Conservation (phyloP, 2,329 filamentous ascomycete genomes). For the Aspergillus luchuensis region DNA sequence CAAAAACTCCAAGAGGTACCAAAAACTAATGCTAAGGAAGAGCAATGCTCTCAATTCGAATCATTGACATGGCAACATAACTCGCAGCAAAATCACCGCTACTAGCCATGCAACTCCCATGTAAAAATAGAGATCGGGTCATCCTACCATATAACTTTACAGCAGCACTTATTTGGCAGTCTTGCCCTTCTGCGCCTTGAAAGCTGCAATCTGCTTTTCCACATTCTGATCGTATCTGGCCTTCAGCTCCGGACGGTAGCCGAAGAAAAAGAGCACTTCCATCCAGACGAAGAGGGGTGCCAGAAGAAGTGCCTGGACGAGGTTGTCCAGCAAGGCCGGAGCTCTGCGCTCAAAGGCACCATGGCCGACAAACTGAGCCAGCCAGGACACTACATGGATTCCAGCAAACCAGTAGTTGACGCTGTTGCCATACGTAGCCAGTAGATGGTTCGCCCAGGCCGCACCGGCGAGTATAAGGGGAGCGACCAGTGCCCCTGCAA, state of each 20-base stretch:
- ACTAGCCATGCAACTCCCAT: not conserved
- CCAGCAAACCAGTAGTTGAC: slow-evolving; percentile 68
- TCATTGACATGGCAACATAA: not conserved
- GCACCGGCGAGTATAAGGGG: slow-evolving; percentile 74
- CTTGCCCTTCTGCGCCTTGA: slow-evolving; percentile 58
- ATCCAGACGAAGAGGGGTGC: slow-evolving; percentile 98
- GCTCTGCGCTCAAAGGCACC: slow-evolving; percentile 84
- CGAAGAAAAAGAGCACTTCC: slow-evolving; percentile 84
- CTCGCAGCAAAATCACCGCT: not conserved
- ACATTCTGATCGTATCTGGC: slow-evolving; percentile 76
- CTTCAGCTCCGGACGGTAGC: slow-evolving; percentile 87
- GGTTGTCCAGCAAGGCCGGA: slow-evolving; percentile 85
- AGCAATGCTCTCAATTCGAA: not conserved
- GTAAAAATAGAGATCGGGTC: not conserved
- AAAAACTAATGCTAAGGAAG: not conserved
- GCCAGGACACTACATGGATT: slow-evolving; percentile 75
- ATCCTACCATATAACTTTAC: not conserved
- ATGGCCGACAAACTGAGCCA: slow-evolving; percentile 89
- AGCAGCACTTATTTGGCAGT: slow-evolving; percentile 23
- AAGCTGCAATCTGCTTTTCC: slow-evolving; percentile 73
- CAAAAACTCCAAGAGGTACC: not conserved
- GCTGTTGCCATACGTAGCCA: slow-evolving; percentile 61
- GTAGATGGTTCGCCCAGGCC: slow-evolving; percentile 74
- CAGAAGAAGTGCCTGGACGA: slow-evolving; percentile 87
- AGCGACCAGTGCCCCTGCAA: slow-evolving; percentile 77